phyloP scores from a whole-genome alignment of 257 asterid genomes.

The Nicotiana otophora region DNA sequence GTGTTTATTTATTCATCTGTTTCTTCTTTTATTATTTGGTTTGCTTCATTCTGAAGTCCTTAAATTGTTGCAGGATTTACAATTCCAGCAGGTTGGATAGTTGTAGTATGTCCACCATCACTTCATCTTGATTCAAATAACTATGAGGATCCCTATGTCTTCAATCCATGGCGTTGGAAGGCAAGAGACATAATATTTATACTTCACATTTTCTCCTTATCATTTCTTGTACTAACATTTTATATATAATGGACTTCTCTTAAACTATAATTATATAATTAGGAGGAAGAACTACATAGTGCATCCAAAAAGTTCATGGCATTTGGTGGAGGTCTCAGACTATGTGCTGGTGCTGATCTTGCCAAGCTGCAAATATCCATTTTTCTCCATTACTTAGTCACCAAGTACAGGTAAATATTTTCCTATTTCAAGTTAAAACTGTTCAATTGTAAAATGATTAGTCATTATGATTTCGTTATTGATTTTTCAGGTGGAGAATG shows the following conservation, averaged over 20 bases:
- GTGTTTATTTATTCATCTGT: too few relatives aligned
- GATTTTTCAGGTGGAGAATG: constrained; percentile 8
- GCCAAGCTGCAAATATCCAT: constrained; percentile 12
- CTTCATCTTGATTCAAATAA: constrained; percentile 5
- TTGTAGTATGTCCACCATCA: constrained; percentile 11
- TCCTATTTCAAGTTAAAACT: background rate
- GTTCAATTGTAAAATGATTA: too few relatives aligned
- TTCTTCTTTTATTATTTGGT: too few relatives aligned
- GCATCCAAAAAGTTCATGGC: constrained; percentile 17
- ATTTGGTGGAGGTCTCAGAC: constrained; percentile 15
- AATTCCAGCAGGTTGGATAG: constrained; percentile 17
- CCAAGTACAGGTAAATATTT: constrained; percentile 3
- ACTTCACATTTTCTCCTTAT: background rate
- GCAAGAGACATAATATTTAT: background rate
- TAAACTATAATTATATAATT: background rate
- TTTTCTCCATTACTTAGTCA: constrained; percentile 7
- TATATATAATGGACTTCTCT: background rate
- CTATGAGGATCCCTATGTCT: background rate
- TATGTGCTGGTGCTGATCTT: constrained; percentile 13
- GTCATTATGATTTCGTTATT: too few relatives aligned
- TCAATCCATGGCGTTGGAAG: constrained; percentile 12
- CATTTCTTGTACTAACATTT: background rate
- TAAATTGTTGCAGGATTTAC: constrained; percentile 7
- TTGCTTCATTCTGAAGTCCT: too few relatives aligned
- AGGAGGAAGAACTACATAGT: constrained; percentile 15